Evolutionary conservation across 495 filamentous ascomycete species (phyloP), one percentile per base, ranked within the genome.

Genomic region (Clavariopsis aquatica): DNA sequence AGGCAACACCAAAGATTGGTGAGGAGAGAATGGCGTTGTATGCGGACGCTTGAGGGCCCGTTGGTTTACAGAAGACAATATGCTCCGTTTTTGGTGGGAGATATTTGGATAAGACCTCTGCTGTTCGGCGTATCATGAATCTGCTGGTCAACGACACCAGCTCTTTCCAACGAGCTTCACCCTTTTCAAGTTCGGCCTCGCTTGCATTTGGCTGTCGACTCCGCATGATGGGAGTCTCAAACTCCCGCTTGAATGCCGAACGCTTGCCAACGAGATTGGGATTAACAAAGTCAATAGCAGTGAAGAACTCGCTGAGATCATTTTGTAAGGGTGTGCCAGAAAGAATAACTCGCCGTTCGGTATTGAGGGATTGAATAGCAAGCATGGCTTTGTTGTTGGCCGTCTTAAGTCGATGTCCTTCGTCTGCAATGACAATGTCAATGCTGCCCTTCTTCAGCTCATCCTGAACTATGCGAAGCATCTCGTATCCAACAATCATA

Each of bases 401-500:
- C 0, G 90, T 92, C 73, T 93, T 93, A 19, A 93, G 81, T 57
- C 90, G 76, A 71, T 93, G 89, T 0, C 90, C 89, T 76, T 93
- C 89, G 72, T 93, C 89, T 1, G 88, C 88, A 68, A 93, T 85
- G 49, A 93, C 84, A 62, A 93, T 90, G 70, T 92, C 89, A 55
- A 92, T 79, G 0, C 85, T 84, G 7, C 87, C 83, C 65, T 84
- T 84, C 49, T 85, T 81, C 46, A 92, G 75, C 46, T 87, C 86
- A 23, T 84, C 86, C 56, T 87, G 84, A 0, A 92, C 85, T 17
- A 79, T 84, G 54, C 88, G 79, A 27, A 91, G 77, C 71, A 88
- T 91, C 74, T 93, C 89, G 70, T 93, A 93, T 0, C 90, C 90
- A 52, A 93, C 84, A 60, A 93, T 89, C 89, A 91, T 90, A 43